Base-by-base conservation (phyloP, 192 early-diverging fungal species). In the Coemansia nantahalensis region DNA sequence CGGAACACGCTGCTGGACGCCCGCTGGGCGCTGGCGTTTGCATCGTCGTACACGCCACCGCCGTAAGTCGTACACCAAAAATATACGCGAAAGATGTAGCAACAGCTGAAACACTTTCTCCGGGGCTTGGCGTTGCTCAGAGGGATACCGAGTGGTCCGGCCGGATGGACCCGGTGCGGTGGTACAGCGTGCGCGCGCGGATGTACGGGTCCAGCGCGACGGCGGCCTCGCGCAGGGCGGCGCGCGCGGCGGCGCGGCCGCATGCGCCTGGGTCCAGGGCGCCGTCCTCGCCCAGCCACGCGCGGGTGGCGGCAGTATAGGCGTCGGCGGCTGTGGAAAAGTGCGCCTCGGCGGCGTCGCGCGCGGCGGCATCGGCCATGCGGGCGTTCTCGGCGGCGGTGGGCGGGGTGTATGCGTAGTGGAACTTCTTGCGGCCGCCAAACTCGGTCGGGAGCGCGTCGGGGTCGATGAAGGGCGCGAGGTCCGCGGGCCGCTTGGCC, bases 21-120 rank as follows among this genome's bases (percentile, higher is more conserved):
- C n/a, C 93, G 93, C 49, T 95, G 89, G 89, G 83, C 88, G 14
- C 68, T 93, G 47, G 87, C 88, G 8, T 92, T 87, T 69, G 84
- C 84, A 15, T 77, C 74, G 3, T 69, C 74, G 8, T 66, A 74
- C 34, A 34, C 43, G 17, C 7, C 37, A 21, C 49, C 12, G 17
- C n/a, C 22, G 19, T 19, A 14, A 15, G 11, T 11, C 18, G 37
- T 28, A 18, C 13, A 34, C 2, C 30, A 28, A 32, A 39, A 40
- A 28, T 32, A 42, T 15, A 7, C 26, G 7, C n/a, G n/a, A n/a
- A n/a, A n/a, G n/a, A n/a, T n/a, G n/a, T n/a, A n/a, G n/a, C n/a
- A n/a, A n/a, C n/a, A n/a, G n/a, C n/a, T n/a, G n/a, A n/a, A n/a
- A n/a, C n/a, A n/a, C n/a, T n/a, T n/a, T n/a, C n/a, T n/a, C n/a